These are phyloP conservation scores for Fraxinus velutina DNA, from an alignment of 305 asterid genomes.

Conservation along the genomic window DNA sequence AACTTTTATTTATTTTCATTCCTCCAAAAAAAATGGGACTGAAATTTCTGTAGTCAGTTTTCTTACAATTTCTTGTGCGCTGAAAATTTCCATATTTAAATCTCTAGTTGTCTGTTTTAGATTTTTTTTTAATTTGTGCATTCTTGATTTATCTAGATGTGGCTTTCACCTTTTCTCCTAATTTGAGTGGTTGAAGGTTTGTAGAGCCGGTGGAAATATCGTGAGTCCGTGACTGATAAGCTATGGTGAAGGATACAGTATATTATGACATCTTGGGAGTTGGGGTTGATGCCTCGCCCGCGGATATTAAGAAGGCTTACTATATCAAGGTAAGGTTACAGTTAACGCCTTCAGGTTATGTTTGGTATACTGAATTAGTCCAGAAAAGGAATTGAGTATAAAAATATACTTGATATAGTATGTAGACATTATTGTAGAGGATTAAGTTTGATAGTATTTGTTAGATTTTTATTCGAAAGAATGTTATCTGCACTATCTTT, in stretches of 20 bases:
- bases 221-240: constrained; percentile 22
- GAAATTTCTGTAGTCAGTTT: neutral
- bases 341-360: neutral
- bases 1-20: neutral
- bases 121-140: neutral
- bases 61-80: neutral
- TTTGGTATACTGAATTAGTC: neutral
- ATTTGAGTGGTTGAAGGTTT: constrained; percentile 20
- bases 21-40: neutral
- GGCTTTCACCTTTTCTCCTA: neutral
- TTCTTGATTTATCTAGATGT: neutral
- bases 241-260: constrained; percentile 61
- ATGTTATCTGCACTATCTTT: neutral
- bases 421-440: neutral
- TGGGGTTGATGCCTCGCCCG: constrained; percentile 46
- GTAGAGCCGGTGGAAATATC: neutral
- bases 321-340: constrained; percentile 52
- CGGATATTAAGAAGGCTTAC: constrained; percentile 77
- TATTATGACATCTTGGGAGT: constrained; percentile 75
- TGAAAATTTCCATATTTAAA: neutral
- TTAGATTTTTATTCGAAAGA: neutral
- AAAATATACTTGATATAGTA: neutral
- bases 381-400: neutral
- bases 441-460: neutral
- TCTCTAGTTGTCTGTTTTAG: neutral